phyloP scores from a whole-genome alignment of 2,329 filamentous ascomycete genomes.

The Fusarium bactridioides region DNA sequence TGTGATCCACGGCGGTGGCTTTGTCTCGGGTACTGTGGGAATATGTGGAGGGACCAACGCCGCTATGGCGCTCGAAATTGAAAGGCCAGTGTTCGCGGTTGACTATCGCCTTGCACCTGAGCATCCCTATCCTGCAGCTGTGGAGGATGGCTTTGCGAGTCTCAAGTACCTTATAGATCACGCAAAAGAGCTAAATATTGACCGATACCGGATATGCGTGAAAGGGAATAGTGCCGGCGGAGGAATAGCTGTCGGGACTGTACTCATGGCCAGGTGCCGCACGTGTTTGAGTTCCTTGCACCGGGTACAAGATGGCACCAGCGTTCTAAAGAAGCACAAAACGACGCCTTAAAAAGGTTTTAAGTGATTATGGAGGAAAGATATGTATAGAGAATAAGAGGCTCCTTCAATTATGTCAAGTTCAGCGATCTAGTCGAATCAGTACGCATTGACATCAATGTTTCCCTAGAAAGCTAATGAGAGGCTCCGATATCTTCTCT shows the following conservation, averaged over 20 bases:
- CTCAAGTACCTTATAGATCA: constrained; percentile 23
- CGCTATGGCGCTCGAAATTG: background rate
- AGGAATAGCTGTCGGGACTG: constrained; percentile 13
- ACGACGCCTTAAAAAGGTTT: constrained; percentile 17
- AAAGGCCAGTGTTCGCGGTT: constrained; percentile 29
- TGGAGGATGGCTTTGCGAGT: constrained; percentile 31
- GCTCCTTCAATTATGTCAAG: background rate
- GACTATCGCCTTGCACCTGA: constrained; percentile 37
- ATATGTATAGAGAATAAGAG: background rate
- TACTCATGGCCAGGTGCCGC: constrained; percentile 31
- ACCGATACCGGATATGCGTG: constrained; percentile 21
- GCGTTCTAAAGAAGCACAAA: constrained; percentile 12
- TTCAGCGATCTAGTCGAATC: background rate
- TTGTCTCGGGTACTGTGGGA: constrained; percentile 16
- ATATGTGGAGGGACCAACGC: background rate
- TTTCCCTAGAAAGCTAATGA: constrained; percentile 17
- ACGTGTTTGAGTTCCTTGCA: constrained; percentile 30
- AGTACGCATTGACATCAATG: background rate
- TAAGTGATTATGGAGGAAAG: background rate
- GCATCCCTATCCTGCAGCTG: constrained; percentile 10
- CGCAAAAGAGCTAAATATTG: constrained; percentile 24
- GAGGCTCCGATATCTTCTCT: constrained; percentile 22
- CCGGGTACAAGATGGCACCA: constrained; percentile 25
- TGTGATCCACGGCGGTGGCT: constrained; percentile 28
- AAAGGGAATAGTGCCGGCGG: constrained; percentile 33